Evolutionary conservation across 1,284 basidiomycete species (phyloP), one percentile per base, ranked within the genome.

Genomic region (Cutaneotrichosporon spelunceum): DNA sequence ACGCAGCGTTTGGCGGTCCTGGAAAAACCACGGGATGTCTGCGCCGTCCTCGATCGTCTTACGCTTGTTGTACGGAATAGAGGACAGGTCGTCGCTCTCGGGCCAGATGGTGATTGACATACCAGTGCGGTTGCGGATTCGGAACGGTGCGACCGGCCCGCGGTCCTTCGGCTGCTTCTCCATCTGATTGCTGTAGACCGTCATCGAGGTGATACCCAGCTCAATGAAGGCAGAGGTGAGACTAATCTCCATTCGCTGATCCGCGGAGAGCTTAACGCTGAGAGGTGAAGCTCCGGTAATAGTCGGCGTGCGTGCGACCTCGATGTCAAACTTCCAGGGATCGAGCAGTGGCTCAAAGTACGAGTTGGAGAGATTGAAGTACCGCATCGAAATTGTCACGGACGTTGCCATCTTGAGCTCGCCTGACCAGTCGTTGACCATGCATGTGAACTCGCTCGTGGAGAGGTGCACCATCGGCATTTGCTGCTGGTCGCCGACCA

Each of bases 301-400:
- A 0, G 56, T 53, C 53, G 79, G 73, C 4, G 68, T 66, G 5
- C 76, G 69, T 21, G 71, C 68, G 10, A 75, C 68, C 66, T 72
- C 57, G 16, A 91, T 78, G 30, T 88, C 87, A 69, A 97, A 90
- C 26, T 86, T 89, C 95, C 96, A 99, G 1, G 96, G 96, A 75
- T 99, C 96, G 70, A 98, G 91, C 56, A 99, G 80, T n/a, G 97
- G 96, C 79, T 99, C 96, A 92, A 96, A 99, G 74, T 99, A 93
- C 53, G 96, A 99, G 74, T 97, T 95, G 29, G 90, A 88, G 59
- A 99, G 80, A 79, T 99, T 99, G 90, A 93, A 99, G 75, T 96
- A 99, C 68, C 89, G 93, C 74, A 98, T 89, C 59, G 88, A 87
- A 3, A 87, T 87, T 21, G 87, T 87, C 67, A 96, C 81, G 0